These are phyloP conservation scores for Ochromonas danica DNA, from an alignment of 108 stramenopile genomes.

Conservation along the genomic window DNA sequence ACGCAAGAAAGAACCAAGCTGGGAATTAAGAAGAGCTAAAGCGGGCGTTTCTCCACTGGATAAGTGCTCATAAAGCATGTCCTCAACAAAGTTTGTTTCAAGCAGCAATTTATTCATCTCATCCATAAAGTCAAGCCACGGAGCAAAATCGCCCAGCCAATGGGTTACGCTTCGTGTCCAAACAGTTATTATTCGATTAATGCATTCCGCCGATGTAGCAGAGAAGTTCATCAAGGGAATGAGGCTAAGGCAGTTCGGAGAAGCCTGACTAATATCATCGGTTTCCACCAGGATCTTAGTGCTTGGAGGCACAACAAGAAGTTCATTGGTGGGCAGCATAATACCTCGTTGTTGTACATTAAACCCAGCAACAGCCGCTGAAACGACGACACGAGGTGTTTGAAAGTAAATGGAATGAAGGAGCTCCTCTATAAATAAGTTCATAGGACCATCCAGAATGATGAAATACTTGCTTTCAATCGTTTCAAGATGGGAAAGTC, in stretches of 20 bases:
- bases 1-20: background rate
- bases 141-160: conserved; percentile 28
- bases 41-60: background rate
- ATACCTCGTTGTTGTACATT: too few relatives aligned
- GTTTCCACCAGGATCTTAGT: conserved; percentile 19
- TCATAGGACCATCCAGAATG: background rate
- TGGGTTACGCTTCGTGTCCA: conserved; percentile 6
- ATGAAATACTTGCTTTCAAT: background rate
- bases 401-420: background rate
- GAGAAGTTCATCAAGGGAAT: background rate
- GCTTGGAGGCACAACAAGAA: background rate
- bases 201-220: background rate
- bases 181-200: background rate
- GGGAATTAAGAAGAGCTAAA: background rate
- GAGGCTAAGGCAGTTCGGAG: background rate
- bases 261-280: background rate
- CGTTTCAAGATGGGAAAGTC: too few relatives aligned
- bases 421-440: background rate
- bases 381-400: background rate
- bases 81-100: conserved; percentile 11
- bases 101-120: conserved; percentile 4
- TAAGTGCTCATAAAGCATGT: background rate
- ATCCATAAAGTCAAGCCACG: conserved; percentile 10
- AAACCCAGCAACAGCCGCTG: background rate
- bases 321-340: conserved; percentile 8